Percentiles rank a stretch among this genome's conserved stretches.
Conservation (phyloP, 441 rosid species). For the Eutrema salsugineum region DNA sequence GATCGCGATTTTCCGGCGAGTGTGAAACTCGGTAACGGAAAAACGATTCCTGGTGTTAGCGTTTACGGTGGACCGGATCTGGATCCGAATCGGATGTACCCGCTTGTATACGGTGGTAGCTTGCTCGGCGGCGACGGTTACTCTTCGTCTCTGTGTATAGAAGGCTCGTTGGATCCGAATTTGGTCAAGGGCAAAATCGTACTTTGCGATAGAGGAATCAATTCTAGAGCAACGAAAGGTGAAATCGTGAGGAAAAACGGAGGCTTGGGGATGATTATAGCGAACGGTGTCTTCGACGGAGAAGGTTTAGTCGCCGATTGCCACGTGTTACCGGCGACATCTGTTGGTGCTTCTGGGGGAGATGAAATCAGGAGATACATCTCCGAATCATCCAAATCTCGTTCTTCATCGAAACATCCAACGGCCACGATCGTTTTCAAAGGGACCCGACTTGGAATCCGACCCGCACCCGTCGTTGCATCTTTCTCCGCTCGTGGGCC, state of each 20-base stretch:
- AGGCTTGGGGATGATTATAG: slow-evolving; percentile 66
- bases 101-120: slow-evolving; percentile 52
- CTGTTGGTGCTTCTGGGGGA: slow-evolving; percentile 56
- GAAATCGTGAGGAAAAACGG: slow-evolving; percentile 59
- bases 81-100: slow-evolving; percentile 44
- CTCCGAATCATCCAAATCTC: slow-evolving; percentile 35
- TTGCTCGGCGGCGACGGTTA: slow-evolving; percentile 70
- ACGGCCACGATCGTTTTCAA: slow-evolving; percentile 57
- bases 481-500: slow-evolving; percentile 77
- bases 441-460: slow-evolving; percentile 52
- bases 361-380: slow-evolving; percentile 57
- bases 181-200: slow-evolving; percentile 56
- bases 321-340: slow-evolving; percentile 59
- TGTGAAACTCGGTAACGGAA: slow-evolving; percentile 57
- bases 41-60: slow-evolving; percentile 45
- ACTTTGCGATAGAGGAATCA: slow-evolving; percentile 68
- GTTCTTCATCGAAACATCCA: slow-evolving; percentile 40
- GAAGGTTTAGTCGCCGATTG: slow-evolving; percentile 77
- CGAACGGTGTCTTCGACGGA: slow-evolving; percentile 69
- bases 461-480: slow-evolving; percentile 70
- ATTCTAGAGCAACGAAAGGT: slow-evolving; percentile 60
- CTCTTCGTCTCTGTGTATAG: slow-evolving; percentile 60
- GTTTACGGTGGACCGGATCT: slow-evolving; percentile 53
- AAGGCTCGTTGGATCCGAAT: slow-evolving; percentile 55
- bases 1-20: slow-evolving; percentile 66